Percentiles rank a stretch among this genome's conserved stretches.
Conservation (phyloP, 192 early-diverging fungal species). For the Podila horticola region DNA sequence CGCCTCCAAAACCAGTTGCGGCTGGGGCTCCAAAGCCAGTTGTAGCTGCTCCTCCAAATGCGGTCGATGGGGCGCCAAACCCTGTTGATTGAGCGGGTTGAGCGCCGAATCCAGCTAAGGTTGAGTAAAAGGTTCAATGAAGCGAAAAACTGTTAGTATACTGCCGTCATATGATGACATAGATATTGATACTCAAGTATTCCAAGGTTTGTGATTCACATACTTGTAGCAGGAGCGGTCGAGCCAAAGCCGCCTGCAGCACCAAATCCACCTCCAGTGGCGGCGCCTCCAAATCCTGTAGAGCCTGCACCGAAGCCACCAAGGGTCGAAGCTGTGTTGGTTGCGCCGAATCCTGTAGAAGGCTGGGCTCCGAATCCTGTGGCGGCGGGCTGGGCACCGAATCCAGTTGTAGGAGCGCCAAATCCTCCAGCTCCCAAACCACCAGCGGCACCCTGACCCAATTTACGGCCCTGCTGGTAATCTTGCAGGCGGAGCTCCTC, state of each 20-base stretch:
- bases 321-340: neutral
- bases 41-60: conserved; percentile 57
- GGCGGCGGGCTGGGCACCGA: conserved; percentile 43
- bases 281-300: conserved; percentile 36
- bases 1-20: conserved; percentile 40
- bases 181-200: no score
- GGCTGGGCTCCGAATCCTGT: conserved; percentile 31
- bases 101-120: conserved; percentile 24
- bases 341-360: conserved; percentile 22
- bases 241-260: conserved; percentile 49
- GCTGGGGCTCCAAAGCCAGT: conserved; percentile 55
- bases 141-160: neutral
- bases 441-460: conserved; percentile 40
- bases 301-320: conserved; percentile 11
- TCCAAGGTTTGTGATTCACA: neutral
- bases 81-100: conserved; percentile 42
- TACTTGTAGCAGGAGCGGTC: conserved; percentile 43
- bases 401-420: conserved; percentile 48
- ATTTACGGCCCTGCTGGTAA: conserved; percentile 84
- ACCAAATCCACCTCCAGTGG: conserved; percentile 50
- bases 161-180: neutral
- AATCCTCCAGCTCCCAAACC: conserved; percentile 16
- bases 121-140: neutral
- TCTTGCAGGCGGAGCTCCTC: conserved; percentile 93
- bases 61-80: conserved; percentile 52